phyloP scores from a whole-genome alignment of 2,329 filamentous ascomycete genomes.

The Xylariaceae sp. region DNA sequence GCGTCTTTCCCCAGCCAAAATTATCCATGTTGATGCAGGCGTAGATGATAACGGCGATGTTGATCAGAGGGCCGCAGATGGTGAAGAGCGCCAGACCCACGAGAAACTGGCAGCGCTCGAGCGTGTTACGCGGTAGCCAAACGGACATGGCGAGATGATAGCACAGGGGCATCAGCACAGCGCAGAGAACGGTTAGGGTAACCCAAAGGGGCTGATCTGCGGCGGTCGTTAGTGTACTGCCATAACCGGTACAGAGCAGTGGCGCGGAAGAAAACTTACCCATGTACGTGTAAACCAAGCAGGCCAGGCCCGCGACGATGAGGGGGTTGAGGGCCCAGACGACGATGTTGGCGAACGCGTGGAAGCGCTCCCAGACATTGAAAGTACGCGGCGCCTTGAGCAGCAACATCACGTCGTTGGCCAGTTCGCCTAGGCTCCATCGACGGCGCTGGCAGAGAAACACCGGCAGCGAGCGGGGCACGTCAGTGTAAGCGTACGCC shows the following conservation, averaged over 20 bases:
- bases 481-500: constrained; percentile 51
- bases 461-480: constrained; percentile 48
- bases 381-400: constrained; percentile 46
- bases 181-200: constrained; percentile 32
- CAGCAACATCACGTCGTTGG: constrained; percentile 54
- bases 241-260: neutral
- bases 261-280: constrained; percentile 14
- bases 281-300: constrained; percentile 24
- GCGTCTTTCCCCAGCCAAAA: constrained; percentile 40
- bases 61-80: constrained; percentile 36
- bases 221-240: neutral
- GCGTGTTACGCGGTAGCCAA: constrained; percentile 31
- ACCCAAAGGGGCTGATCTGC: constrained; percentile 25
- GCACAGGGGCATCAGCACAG: constrained; percentile 35
- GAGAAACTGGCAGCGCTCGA: constrained; percentile 34
- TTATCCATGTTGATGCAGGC: constrained; percentile 36
- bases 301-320: constrained; percentile 40
- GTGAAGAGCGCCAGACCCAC: constrained; percentile 34
- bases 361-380: constrained; percentile 48
- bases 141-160: constrained; percentile 34
- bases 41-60: constrained; percentile 36
- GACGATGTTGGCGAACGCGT: constrained; percentile 49
- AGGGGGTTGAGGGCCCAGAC: constrained; percentile 51
- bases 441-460: constrained; percentile 53
- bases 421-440: constrained; percentile 52